Evolutionary conservation across 2,329 filamentous ascomycete genomes (phyloP).

Genomic region (Hypoxylon sp.): DNA sequence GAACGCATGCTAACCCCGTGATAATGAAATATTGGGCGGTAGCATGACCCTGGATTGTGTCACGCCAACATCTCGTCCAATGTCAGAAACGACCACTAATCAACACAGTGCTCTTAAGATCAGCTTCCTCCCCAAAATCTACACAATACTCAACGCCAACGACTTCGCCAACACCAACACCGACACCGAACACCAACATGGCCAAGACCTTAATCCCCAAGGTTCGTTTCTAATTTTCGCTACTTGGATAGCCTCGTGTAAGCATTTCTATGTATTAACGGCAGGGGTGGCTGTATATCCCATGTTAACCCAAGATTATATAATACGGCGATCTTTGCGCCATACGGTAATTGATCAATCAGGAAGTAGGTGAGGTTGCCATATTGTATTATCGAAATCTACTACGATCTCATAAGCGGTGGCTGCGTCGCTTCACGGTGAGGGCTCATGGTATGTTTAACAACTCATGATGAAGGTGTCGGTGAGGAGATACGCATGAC

Average conservation of each 20-base stretch:
- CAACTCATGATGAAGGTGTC: slow-evolving; percentile 5
- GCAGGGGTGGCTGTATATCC: slow-evolving; percentile 2
- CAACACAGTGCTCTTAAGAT: slow-evolving; percentile 6
- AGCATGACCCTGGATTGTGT: slow-evolving; percentile 41
- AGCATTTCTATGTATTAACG: neutral
- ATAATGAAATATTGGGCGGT: slow-evolving; percentile 36
- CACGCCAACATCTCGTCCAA: slow-evolving; percentile 34
- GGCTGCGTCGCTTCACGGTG: slow-evolving; percentile 10
- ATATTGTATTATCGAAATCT: neutral
- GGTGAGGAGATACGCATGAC: slow-evolving; percentile 27
- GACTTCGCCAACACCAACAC: slow-evolving; percentile 9
- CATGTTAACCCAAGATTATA: neutral
- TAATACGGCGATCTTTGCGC: slow-evolving; percentile 8
- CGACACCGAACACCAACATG: slow-evolving; percentile 6
- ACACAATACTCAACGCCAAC: neutral
- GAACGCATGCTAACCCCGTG: slow-evolving; percentile 34
- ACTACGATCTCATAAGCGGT: slow-evolving; percentile 1
- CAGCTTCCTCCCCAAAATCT: slow-evolving; percentile 8
- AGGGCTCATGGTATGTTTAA: slow-evolving; percentile 12
- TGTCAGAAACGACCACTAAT: slow-evolving; percentile 1
- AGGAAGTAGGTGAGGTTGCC: slow-evolving; percentile 5
- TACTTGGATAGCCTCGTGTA: slow-evolving; percentile 14
- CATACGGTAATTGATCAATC: slow-evolving; percentile 11
- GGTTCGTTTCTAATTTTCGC: neutral
- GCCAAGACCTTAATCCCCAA: slow-evolving; percentile 3